Evolutionary conservation across 495 filamentous ascomycete species (phyloP).

Genomic region (Hypomontagnella submonticulosa): DNA sequence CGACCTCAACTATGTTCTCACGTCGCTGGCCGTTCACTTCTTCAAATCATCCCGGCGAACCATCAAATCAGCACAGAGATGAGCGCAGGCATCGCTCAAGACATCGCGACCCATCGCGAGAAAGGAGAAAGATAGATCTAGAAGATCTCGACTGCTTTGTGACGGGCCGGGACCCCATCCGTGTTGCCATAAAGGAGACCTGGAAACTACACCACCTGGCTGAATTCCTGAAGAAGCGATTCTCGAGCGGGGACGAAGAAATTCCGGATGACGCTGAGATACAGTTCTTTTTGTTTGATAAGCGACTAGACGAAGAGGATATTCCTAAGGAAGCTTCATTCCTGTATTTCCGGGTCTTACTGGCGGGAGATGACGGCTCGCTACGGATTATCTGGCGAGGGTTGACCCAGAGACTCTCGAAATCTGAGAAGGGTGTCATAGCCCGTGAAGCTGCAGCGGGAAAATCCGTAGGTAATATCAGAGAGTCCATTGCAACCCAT

Average conservation of each 20-base stretch:
- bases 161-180: constrained; percentile 10
- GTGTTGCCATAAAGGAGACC: constrained; percentile 15
- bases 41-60: constrained; percentile 10
- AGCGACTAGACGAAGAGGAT: constrained; percentile 13
- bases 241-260: constrained; percentile 2
- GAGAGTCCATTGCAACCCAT: constrained; percentile 22
- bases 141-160: constrained; percentile 28
- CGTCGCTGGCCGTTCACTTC: constrained; percentile 23
- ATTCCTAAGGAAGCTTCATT: constrained; percentile 14
- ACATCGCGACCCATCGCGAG: constrained; percentile 18
- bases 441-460: constrained; percentile 22
- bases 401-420: constrained; percentile 15
- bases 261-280: constrained; percentile 31
- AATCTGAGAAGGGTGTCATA: constrained; percentile 21
- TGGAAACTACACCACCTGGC: constrained; percentile 10
- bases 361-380: constrained; percentile 25
- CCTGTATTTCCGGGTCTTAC: constrained; percentile 30
- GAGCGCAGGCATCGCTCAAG: constrained; percentile 11
- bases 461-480: constrained; percentile 28
- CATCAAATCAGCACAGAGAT: constrained; percentile 22
- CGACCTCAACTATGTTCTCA: constrained; percentile 30
- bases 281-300: constrained; percentile 26
- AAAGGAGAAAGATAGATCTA: constrained; percentile 32
- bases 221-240: constrained; percentile 21
- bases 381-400: constrained; percentile 23